Evolutionary conservation across 164 flowering plant genomes (phyloP).

Genomic region (Nymphaea colorata): DNA sequence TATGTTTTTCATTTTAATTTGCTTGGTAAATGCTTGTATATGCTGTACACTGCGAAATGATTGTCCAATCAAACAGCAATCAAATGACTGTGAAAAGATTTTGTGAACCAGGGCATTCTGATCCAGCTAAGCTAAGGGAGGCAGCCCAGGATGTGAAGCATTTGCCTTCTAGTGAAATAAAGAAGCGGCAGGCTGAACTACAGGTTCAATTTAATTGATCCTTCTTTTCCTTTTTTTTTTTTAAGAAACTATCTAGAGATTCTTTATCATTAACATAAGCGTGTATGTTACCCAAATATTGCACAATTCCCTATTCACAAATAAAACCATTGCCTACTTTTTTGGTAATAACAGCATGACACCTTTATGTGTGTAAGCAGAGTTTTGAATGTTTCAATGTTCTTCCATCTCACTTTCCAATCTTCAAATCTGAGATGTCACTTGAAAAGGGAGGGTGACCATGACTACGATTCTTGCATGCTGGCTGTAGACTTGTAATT

Average conservation of each 20-base stretch:
- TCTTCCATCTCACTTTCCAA: too few relatives aligned
- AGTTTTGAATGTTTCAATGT: neutral
- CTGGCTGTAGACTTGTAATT: too few relatives aligned
- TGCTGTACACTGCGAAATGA: too few relatives aligned
- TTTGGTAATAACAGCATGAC: too few relatives aligned
- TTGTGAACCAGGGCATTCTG: constrained; percentile 56
- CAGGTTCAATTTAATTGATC: constrained; percentile 36
- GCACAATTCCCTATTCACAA: neutral
- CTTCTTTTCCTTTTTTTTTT: neutral
- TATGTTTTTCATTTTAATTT: too few relatives aligned
- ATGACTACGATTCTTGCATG: too few relatives aligned
- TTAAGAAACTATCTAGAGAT: neutral
- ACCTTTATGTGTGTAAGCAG: neutral
- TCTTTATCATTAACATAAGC: neutral
- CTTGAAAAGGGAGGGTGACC: too few relatives aligned
- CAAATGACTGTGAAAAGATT: too few relatives aligned
- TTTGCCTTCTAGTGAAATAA: constrained; percentile 41
- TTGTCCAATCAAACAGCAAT: too few relatives aligned
- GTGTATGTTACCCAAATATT: neutral
- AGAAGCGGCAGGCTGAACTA: constrained; percentile 56
- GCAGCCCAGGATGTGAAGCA: constrained; percentile 38
- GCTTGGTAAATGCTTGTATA: too few relatives aligned
- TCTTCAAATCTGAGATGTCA: too few relatives aligned
- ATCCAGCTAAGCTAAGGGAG: constrained; percentile 64
- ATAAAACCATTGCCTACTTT: too few relatives aligned